Evolutionary conservation across 371 early-diverging fungal genomes (phyloP).

Genomic region (Sporodiniella umbellata): DNA sequence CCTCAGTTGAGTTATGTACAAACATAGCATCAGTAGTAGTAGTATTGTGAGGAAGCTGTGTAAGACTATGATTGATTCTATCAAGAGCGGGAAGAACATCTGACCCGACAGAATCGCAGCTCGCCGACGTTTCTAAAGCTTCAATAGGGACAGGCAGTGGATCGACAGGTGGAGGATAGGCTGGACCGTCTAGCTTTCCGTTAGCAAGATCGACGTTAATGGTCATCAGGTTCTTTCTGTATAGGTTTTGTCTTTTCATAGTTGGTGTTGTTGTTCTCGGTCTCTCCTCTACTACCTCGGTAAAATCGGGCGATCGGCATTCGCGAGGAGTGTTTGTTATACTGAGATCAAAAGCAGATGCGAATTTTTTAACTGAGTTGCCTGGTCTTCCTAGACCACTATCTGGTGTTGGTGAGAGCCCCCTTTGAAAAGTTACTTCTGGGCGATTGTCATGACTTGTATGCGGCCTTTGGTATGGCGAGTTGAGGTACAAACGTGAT

Average conservation of each 20-base stretch:
- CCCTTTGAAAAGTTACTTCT: background rate
- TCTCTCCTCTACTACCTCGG: slow-evolving; percentile 9
- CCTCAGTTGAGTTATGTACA: background rate
- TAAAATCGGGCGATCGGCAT: background rate
- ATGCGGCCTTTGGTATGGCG: background rate
- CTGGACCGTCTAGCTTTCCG: slow-evolving; percentile 1
- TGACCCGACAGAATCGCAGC: slow-evolving; percentile 8
- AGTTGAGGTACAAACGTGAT: background rate
- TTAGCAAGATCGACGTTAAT: slow-evolving; percentile 25
- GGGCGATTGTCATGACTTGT: background rate
- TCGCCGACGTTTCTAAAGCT: background rate
- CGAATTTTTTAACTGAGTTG: slow-evolving; percentile 11
- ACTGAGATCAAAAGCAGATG: slow-evolving; percentile 28
- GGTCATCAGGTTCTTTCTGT: slow-evolving; percentile 4
- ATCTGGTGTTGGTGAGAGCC: slow-evolving; percentile 2
- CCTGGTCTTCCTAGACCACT: background rate
- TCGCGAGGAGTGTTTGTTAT: slow-evolving; percentile 5
- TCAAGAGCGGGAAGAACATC: slow-evolving; percentile 18
- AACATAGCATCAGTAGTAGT: background rate
- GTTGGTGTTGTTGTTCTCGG: slow-evolving; percentile 26
- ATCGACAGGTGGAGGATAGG: background rate
- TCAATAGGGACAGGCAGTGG: background rate
- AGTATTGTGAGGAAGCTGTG: background rate
- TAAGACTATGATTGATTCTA: background rate
- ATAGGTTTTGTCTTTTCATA: slow-evolving; percentile 5